Evolutionary conservation across 805 yeast species (phyloP).

Genomic region (Starmerella vitae): DNA sequence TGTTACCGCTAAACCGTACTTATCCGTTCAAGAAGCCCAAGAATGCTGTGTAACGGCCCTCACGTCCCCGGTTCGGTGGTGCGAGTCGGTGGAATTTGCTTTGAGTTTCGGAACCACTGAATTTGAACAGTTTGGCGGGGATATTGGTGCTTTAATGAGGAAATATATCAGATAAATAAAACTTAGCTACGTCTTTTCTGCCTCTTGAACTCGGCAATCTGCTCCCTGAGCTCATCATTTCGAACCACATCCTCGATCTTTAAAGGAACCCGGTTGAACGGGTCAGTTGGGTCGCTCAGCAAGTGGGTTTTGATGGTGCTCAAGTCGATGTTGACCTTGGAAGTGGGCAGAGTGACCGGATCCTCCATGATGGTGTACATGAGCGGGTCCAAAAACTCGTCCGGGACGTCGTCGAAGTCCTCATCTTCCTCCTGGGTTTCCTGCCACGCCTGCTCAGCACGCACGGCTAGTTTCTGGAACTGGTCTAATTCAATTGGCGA

Average conservation of each 20-base stretch:
- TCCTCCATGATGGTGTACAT: constrained; percentile 93
- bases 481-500: constrained; percentile 40
- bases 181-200: constrained; percentile 23
- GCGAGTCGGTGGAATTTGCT: constrained; percentile 19
- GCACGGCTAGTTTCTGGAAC: constrained; percentile 56
- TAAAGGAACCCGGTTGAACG: constrained; percentile 87
- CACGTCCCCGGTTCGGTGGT: constrained; percentile 26
- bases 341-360: constrained; percentile 87
- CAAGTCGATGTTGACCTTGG: constrained; percentile 73
- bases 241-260: constrained; percentile 79
- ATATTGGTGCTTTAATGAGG: constrained; percentile 21
- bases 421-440: constrained; percentile 65
- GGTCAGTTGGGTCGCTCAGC: constrained; percentile 90
- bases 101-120: constrained; percentile 12
- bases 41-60: constrained; percentile 21
- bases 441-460: constrained; percentile 19
- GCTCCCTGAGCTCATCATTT: constrained; percentile 50
- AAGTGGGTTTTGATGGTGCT: constrained; percentile 87
- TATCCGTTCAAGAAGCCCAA: constrained; percentile 22
- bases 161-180: not conserved
- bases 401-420: constrained; percentile 86
- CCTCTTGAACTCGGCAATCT: constrained; percentile 46
- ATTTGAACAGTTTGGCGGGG: constrained; percentile 23
- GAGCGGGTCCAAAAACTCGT: constrained; percentile 90
- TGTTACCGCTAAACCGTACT: constrained; percentile 25